Evolutionary conservation across 768 basidiomycete genomes (phyloP).

Genomic region (Hortiboletus campestris): DNA sequence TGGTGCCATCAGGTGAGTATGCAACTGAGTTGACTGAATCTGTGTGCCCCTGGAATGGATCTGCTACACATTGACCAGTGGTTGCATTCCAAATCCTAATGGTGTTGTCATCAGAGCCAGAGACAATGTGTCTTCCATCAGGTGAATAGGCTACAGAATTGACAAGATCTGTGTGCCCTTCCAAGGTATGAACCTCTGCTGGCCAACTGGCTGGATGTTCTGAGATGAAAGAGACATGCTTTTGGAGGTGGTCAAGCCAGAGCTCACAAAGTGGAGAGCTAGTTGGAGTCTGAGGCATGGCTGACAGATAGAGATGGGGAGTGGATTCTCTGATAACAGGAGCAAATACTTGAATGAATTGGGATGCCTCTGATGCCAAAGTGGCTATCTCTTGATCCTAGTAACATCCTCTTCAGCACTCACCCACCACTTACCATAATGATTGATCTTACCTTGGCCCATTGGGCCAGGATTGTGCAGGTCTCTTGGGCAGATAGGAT

Average conservation of each 20-base stretch:
- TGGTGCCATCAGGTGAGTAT: too few relatives aligned
- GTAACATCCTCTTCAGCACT: too few relatives aligned
- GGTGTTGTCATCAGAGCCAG: too few relatives aligned
- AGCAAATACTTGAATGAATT: conserved; percentile 1
- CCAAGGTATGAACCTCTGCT: background rate
- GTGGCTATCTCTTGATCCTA: background rate
- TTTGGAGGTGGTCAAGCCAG: background rate
- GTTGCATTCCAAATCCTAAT: too few relatives aligned
- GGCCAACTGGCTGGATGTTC: background rate
- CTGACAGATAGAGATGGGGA: background rate
- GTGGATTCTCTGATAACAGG: background rate
- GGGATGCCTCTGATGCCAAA: background rate
- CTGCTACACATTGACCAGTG: too few relatives aligned
- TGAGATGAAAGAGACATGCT: background rate
- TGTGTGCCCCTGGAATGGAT: too few relatives aligned
- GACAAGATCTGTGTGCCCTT: too few relatives aligned
- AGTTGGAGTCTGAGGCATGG: conserved; percentile 3
- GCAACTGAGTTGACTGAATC: too few relatives aligned
- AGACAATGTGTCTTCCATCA: too few relatives aligned
- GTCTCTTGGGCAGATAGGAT: background rate
- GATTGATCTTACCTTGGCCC: too few relatives aligned
- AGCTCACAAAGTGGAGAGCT: background rate
- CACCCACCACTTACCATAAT: too few relatives aligned
- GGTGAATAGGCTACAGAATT: too few relatives aligned
- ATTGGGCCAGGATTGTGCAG: background rate